Percentiles rank a stretch among this genome's conserved stretches.
Evolutionary conservation across 108 stramenopile genomes (phyloP).

Genomic region (Pinguiococcus pyrenoidosus): DNA sequence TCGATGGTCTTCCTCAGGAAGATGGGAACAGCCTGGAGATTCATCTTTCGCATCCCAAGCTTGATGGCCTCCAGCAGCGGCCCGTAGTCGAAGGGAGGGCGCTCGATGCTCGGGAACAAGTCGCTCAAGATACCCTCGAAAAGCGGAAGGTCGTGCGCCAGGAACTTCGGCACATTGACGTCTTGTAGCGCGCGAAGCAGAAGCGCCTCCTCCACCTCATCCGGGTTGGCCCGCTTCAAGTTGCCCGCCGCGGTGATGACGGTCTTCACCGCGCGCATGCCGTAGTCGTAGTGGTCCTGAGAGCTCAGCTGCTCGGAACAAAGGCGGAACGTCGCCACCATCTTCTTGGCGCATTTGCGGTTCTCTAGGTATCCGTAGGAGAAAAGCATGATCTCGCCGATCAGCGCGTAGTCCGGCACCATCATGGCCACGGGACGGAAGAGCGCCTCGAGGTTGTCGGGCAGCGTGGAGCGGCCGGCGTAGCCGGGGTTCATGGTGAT

Average conservation of each 20-base stretch:
- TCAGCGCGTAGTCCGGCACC: conserved; percentile 53
- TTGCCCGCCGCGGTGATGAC: conserved; percentile 38
- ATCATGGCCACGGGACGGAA: conserved; percentile 60
- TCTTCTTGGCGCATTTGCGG: conserved; percentile 47
- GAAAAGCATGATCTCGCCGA: conserved; percentile 59
- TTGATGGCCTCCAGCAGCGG: conserved; percentile 24
- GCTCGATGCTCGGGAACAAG: conserved; percentile 41
- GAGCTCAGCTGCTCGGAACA: conserved; percentile 49
- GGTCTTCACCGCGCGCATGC: conserved; percentile 47
- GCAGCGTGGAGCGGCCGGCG: conserved; percentile 46
- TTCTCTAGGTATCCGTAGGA: conserved; percentile 47
- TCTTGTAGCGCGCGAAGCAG: conserved; percentile 45
- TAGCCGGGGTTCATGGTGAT: conserved; percentile 65
- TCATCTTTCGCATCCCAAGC: conserved; percentile 25
- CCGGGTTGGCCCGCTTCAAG: conserved; percentile 35
- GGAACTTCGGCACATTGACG: conserved; percentile 51
- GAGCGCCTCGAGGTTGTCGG: conserved; percentile 53
- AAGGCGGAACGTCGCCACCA: conserved; percentile 49
- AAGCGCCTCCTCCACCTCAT: conserved; percentile 41
- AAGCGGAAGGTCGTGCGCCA: conserved; percentile 44
- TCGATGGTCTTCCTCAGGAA: conserved; percentile 31
- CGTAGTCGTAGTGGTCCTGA: conserved; percentile 58
- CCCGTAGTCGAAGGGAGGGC: conserved; percentile 39
- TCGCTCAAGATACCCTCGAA: conserved; percentile 48
- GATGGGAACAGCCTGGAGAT: conserved; percentile 32